phyloP scores from a whole-genome alignment of 176 grass and related monocot genomes.

The Typha latifolia region DNA sequence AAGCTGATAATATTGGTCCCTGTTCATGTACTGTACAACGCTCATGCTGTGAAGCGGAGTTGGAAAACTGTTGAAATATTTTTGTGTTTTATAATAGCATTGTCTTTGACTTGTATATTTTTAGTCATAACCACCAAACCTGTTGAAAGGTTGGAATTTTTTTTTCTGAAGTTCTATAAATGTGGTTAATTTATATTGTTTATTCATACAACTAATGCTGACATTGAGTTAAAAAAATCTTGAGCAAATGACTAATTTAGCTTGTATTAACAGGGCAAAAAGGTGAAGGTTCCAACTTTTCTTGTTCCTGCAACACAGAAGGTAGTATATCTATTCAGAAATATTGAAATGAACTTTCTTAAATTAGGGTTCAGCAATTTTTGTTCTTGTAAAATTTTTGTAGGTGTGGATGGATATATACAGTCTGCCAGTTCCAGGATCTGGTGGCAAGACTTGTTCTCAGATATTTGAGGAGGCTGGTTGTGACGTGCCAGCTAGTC shows the following conservation, averaged over 20 bases:
- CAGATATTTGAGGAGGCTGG: conserved; percentile 97
- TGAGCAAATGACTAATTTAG: background rate
- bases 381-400: conserved; percentile 10
- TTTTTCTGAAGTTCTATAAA: too few species aligned
- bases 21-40: too few species aligned
- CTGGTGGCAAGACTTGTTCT: conserved; percentile 78
- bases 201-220: too few species aligned
- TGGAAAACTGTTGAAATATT: background rate
- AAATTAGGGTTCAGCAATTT: conserved; percentile 8
- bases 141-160: too few species aligned
- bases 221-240: background rate
- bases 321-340: conserved; percentile 28
- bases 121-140: too few species aligned
- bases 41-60: too few species aligned
- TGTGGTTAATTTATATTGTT: too few species aligned
- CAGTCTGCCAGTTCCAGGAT: conserved; percentile 57
- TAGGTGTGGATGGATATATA: conserved; percentile 96
- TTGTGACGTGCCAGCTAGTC: conserved; percentile 84
- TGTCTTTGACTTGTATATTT: too few species aligned
- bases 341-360: background rate
- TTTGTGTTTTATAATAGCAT: background rate
- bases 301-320: conserved; percentile 96
- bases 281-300: conserved; percentile 94
- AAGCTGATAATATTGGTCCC: too few species aligned
- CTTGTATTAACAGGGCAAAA: conserved; percentile 50